Base-by-base conservation (phyloP, 495 filamentous ascomycete genomes). In the Entonaema liquescens region DNA sequence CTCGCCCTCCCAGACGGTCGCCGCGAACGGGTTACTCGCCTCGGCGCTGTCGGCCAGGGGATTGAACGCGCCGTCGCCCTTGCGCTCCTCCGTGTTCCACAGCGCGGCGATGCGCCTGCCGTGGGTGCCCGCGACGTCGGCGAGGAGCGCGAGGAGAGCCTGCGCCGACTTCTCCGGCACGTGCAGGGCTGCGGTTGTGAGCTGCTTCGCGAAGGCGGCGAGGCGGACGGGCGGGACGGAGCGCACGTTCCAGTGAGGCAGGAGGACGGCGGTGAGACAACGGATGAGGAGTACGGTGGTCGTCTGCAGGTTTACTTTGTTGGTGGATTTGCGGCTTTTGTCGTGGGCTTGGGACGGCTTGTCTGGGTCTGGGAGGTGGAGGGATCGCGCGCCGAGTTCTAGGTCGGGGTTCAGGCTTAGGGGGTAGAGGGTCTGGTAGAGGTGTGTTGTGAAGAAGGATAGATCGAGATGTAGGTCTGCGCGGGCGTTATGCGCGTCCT, bases 1-100 rank as follows among this genome's bases (percentile, higher is more conserved):
- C 82, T 98, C 94, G 2, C 93, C 93, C 74, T 99, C 95, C 95
- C 95, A 99, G 6, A 97, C 84, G 2, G 93, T 96, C 4, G 90
- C 87, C 5, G 95, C 91, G 78, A 94, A 97, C 11, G 94, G 93
- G 50, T 74, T 74, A 44, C 70, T 72, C 0, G 57, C 75, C 59
- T 74, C 71, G 38, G 67, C 77, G 44, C 54, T 82, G 26, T 67
- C 78, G 11, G 83, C 79, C 25, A 81, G 79, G 3, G 86, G 79
- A 70, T 89, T 86, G 68, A 85, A 77, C 28, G 68, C 57, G 26
- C 75, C 77, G 52, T 79, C 95, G 2, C 95, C 95, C 74, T 90
- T 92, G 44, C 93, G 86, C 84, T 99, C 95, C 76, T 98, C 95
- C 1, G 90, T 92, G 69, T 92, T 86, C 92, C 94, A 97, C 60